A percentile compares a stretch with the other conserved stretches of the same genome.
Conservation (phyloP, 768 basidiomycete species). For the Terana coerulea region DNA sequence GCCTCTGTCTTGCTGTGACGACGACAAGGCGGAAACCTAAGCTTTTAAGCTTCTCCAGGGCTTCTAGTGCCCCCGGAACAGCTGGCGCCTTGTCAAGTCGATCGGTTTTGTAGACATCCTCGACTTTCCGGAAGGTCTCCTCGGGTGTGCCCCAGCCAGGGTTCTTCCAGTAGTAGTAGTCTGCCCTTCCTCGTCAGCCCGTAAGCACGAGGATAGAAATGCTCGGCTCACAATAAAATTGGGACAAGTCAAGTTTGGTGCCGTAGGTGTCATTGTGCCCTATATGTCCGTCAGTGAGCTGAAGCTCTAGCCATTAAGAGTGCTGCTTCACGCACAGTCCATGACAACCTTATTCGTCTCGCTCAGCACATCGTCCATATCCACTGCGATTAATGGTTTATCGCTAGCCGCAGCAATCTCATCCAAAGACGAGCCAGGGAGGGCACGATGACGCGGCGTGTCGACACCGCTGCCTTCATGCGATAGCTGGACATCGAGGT, state of each 20-base stretch:
- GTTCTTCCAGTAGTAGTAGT: conserved; percentile 78
- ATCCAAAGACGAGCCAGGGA: conserved; percentile 18
- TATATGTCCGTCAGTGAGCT: conserved; percentile 22
- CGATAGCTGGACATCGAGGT: conserved; percentile 14
- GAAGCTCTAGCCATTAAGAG: conserved; percentile 3
- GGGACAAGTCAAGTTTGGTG: conserved; percentile 49
- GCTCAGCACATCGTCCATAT: conserved; percentile 66
- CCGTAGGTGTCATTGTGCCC: conserved; percentile 66
- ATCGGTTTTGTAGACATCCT: conserved; percentile 51
- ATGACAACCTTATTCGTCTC: conserved; percentile 57
- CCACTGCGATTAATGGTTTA: conserved; percentile 52
- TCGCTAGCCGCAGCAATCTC: conserved; percentile 15
- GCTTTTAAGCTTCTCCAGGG: conserved; percentile 47
- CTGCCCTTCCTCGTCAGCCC: conserved; percentile 25
- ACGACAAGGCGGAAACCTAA: conserved; percentile 70
- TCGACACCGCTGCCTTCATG: conserved; percentile 10
- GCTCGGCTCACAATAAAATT: conserved; percentile 54
- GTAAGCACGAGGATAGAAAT: not conserved
- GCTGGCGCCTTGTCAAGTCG: conserved; percentile 44
- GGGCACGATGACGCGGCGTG: conserved; percentile 16
- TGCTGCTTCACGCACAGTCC: conserved; percentile 41
- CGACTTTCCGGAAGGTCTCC: conserved; percentile 58
- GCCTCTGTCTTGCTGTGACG: conserved; percentile 67
- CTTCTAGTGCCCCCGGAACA: conserved; percentile 60
- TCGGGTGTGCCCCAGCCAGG: conserved; percentile 57